Evolutionary conservation across 345 rosid species (phyloP).

Genomic region (Corymbia maculata): DNA sequence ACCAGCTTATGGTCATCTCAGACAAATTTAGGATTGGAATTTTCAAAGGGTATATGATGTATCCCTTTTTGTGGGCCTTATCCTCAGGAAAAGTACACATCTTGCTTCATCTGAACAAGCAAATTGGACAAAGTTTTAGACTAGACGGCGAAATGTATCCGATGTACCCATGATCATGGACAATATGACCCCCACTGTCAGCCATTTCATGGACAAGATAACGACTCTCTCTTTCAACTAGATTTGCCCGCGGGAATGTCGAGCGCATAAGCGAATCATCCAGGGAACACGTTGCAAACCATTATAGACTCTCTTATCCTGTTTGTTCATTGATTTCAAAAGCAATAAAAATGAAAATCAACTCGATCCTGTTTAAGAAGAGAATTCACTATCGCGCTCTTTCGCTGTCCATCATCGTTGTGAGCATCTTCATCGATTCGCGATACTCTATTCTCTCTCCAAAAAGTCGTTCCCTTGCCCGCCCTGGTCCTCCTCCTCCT

Average conservation of each 20-base stretch:
- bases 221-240: neutral
- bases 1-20: neutral
- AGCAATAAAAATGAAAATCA: neutral
- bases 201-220: neutral
- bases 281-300: neutral
- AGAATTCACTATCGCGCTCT: neutral
- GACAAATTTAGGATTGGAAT: neutral
- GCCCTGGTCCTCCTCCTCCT: constrained; percentile 8
- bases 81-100: neutral
- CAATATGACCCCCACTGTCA: too few relatives aligned
- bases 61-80: neutral
- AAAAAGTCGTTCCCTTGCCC: neutral
- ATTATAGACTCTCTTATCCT: neutral
- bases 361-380: neutral
- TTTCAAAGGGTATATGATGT: neutral
- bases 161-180: too few relatives aligned
- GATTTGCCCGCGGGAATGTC: neutral
- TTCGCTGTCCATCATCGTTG: neutral
- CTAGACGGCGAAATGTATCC: neutral
- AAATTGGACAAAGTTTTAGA: neutral
- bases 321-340: neutral
- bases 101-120: neutral
- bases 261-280: neutral
- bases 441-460: neutral
- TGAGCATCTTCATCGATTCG: neutral